Percentiles rank a stretch among this genome's conserved stretches.
These are phyloP conservation scores for Clathrospora elynae DNA, from an alignment of 2,329 filamentous ascomycete genomes.

Conservation along the genomic window DNA sequence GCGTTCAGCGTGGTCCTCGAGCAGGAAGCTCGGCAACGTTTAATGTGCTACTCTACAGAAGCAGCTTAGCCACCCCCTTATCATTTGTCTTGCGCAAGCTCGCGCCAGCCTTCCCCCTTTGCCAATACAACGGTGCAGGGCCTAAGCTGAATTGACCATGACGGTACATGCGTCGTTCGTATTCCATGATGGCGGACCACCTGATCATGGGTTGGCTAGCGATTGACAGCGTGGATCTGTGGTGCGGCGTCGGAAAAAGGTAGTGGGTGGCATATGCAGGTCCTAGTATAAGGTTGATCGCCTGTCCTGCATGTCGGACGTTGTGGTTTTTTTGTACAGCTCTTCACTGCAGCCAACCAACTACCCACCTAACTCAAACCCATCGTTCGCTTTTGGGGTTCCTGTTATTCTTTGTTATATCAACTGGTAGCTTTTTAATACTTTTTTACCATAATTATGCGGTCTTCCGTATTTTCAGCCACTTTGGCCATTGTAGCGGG, in stretches of 20 bases:
- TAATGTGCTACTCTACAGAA: constrained; percentile 9
- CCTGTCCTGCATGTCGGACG: constrained; percentile 1
- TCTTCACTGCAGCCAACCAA: constrained; percentile 5
- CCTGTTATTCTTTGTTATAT: constrained; percentile 4
- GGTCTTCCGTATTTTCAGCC: constrained; percentile 20
- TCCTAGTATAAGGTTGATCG: constrained; percentile 19
- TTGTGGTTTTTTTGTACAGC: constrained; percentile 10
- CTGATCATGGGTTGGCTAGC: constrained; percentile 17
- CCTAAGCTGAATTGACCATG: constrained; percentile 14
- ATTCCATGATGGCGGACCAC: constrained; percentile 14
- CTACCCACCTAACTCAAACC: constrained; percentile 4
- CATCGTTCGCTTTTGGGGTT: constrained; percentile 14
- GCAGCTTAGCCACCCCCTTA: constrained; percentile 13
- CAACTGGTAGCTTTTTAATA: constrained; percentile 4
- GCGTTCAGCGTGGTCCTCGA: too few species aligned
- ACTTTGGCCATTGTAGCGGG: constrained; percentile 18
- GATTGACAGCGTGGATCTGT: constrained; percentile 11
- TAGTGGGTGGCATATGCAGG: constrained; percentile 6
- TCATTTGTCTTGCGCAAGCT: constrained; percentile 13
- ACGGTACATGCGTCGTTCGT: constrained; percentile 19
- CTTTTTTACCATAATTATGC: constrained; percentile 26
- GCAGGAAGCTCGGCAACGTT: constrained; percentile 11
- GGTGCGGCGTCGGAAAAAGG: constrained; percentile 2
- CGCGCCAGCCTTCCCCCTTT: constrained; percentile 13
- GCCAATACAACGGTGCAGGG: constrained; percentile 28